Conservation (phyloP, 208 protist genomes). For the Leishmania lainsoni region DNA sequence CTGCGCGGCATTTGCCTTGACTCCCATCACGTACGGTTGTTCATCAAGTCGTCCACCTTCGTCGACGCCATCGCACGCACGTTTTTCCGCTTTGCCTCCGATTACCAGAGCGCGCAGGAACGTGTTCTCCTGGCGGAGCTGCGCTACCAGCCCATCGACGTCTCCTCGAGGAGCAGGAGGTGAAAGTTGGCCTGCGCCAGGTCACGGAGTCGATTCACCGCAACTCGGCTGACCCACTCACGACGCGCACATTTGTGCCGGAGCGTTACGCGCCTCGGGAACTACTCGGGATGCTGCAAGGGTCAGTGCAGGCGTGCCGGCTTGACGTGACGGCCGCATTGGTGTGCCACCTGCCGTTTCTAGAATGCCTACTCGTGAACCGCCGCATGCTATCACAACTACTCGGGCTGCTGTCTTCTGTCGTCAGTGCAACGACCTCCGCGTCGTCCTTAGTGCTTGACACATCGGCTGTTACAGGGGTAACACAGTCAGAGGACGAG, state of each 20-base stretch:
- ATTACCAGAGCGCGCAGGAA: slow-evolving; percentile 51
- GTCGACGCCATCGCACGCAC: slow-evolving; percentile 48
- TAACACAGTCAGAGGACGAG: neutral
- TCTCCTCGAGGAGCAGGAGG: slow-evolving; percentile 27
- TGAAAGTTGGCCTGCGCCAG: slow-evolving; percentile 34
- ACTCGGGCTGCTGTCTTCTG: slow-evolving; percentile 44
- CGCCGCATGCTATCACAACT: slow-evolving; percentile 48
- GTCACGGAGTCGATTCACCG: slow-evolving; percentile 53
- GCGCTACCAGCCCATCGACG: slow-evolving; percentile 49
- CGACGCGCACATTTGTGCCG: slow-evolving; percentile 44
- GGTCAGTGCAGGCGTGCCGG: slow-evolving; percentile 50
- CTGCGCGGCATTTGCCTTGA: slow-evolving; percentile 70
- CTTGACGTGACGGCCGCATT: slow-evolving; percentile 55
- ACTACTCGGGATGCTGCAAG: slow-evolving; percentile 69
- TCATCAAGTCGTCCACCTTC: slow-evolving; percentile 56
- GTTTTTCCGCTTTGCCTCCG: slow-evolving; percentile 50
- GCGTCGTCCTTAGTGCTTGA: neutral
- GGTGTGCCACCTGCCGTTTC: slow-evolving; percentile 63
- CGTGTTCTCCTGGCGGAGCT: slow-evolving; percentile 68
- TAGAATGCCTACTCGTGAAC: slow-evolving; percentile 60
- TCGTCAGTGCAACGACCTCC: slow-evolving; percentile 18
- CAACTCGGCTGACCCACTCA: slow-evolving; percentile 25
- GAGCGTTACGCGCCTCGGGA: slow-evolving; percentile 59
- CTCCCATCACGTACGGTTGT: slow-evolving; percentile 39
- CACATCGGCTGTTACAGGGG: neutral